These are phyloP conservation scores for Penicillium verrucosum DNA, from an alignment of 2,329 filamentous ascomycete species.

Conservation along the genomic window DNA sequence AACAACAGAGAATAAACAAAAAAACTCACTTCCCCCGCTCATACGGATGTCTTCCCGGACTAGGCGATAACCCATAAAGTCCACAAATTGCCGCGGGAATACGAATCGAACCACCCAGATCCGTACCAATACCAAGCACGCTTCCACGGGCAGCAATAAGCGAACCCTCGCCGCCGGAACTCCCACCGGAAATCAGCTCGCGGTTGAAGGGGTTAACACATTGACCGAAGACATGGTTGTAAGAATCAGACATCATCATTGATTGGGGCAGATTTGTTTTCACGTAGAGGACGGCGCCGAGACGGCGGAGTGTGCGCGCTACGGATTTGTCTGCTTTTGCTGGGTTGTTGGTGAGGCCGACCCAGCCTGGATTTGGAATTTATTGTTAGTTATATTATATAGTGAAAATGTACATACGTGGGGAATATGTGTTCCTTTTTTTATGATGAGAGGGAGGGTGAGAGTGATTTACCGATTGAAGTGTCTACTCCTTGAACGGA, in stretches of 20 bases:
- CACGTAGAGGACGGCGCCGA: constrained; percentile 24
- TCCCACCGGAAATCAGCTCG: constrained; percentile 51
- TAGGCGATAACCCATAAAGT: constrained; percentile 49
- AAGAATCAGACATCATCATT: constrained; percentile 29
- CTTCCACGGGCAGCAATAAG: constrained; percentile 51
- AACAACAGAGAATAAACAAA: constrained; percentile 13
- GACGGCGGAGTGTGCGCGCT: constrained; percentile 20
- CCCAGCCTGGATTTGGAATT: constrained; percentile 19
- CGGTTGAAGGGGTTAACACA: constrained; percentile 54
- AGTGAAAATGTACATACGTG: no score
- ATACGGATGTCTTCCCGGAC: constrained; percentile 36
- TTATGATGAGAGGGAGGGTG: no score
- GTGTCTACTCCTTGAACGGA: constrained; percentile 24
- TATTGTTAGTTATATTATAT: not conserved
- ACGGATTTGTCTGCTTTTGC: constrained; percentile 21
- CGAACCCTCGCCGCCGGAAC: constrained; percentile 54
- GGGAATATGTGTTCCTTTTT: no score
- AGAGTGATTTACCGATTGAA: constrained; percentile 17
- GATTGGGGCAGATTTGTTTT: constrained; percentile 27
- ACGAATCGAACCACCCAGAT: constrained; percentile 52
- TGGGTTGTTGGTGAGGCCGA: constrained; percentile 23
- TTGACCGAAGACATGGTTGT: constrained; percentile 51
- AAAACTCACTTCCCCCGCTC: constrained; percentile 33
- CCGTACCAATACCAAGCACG: constrained; percentile 54
- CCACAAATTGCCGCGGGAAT: constrained; percentile 57